These are phyloP conservation scores for Paecilomyces sp. DNA, from an alignment of 2,329 filamentous ascomycete genomes.

Conservation along the genomic window DNA sequence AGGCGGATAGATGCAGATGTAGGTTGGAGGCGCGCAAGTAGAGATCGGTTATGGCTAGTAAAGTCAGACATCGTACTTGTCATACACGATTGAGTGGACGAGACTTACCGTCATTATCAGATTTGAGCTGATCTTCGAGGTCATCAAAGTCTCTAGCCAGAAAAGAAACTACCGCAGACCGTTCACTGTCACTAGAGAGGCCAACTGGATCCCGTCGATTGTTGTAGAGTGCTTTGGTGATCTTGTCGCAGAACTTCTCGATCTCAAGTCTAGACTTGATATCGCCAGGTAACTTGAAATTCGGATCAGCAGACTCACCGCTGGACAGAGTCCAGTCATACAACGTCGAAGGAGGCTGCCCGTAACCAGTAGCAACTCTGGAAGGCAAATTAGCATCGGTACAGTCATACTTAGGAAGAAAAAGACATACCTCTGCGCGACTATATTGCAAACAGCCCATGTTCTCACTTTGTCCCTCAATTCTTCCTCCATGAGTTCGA, in stretches of 20 bases:
- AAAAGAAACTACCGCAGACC: slow-evolving; percentile 38
- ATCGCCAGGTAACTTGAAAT: slow-evolving; percentile 45
- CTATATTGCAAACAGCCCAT: slow-evolving; percentile 62
- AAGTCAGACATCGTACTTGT: slow-evolving; percentile 4
- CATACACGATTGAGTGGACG: background rate
- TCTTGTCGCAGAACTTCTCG: slow-evolving; percentile 53
- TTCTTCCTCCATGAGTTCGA: slow-evolving; percentile 54
- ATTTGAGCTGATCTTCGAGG: slow-evolving; percentile 44
- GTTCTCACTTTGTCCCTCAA: slow-evolving; percentile 58
- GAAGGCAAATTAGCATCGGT: slow-evolving; percentile 3
- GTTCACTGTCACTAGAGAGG: slow-evolving; percentile 37
- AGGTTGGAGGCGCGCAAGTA: slow-evolving; percentile 41
- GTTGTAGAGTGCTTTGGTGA: slow-evolving; percentile 50
- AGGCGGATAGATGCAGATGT: slow-evolving; percentile 42
- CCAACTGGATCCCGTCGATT: slow-evolving; percentile 50
- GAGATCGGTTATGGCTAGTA: slow-evolving; percentile 38
- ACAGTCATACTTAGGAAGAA: background rate
- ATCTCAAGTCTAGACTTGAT: slow-evolving; percentile 48
- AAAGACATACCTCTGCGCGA: slow-evolving; percentile 52
- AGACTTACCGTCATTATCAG: slow-evolving; percentile 33
- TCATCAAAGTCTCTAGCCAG: slow-evolving; percentile 43
- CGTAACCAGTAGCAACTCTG: slow-evolving; percentile 61
- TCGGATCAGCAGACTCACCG: slow-evolving; percentile 35
- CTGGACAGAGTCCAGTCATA: slow-evolving; percentile 53
- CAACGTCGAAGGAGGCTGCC: slow-evolving; percentile 56